Evolutionary conservation across 2,329 filamentous ascomycete species (phyloP).

Genomic region (Raffaelea albimanens): DNA sequence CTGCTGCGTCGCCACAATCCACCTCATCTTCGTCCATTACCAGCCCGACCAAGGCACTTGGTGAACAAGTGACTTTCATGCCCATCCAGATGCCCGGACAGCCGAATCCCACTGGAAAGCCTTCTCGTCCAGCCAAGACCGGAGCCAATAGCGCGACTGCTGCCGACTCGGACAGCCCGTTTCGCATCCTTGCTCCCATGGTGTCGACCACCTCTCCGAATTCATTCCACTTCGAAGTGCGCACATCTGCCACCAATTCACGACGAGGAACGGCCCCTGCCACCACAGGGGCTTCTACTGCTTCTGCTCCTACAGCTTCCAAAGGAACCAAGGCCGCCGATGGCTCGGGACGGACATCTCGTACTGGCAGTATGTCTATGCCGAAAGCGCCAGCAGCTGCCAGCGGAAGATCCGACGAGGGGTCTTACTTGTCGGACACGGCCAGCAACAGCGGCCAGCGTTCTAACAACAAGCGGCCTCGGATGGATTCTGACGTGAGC

Average conservation of each 20-base stretch:
- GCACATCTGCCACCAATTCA: not conserved
- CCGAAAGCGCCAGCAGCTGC: too few species aligned
- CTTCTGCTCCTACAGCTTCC: not conserved
- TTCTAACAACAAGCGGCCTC: conserved; percentile 5
- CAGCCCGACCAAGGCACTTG: not conserved
- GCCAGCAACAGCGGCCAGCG: not conserved
- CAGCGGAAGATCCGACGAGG: not conserved
- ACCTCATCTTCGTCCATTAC: conserved; percentile 1
- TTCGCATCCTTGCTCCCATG: not conserved
- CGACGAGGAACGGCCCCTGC: not conserved
- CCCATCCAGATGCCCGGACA: conserved; percentile 3
- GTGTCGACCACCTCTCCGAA: not conserved
- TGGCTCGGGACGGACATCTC: too few species aligned
- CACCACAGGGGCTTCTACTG: not conserved
- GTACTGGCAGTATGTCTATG: too few species aligned
- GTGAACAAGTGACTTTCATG: conserved; percentile 1
- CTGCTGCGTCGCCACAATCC: conserved; percentile 2
- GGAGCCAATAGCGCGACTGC: not conserved
- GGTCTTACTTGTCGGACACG: not conserved
- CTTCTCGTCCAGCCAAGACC: not conserved
- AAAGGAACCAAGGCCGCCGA: not conserved
- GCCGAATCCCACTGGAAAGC: too few species aligned
- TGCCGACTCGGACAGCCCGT: not conserved
- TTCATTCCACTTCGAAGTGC: not conserved
- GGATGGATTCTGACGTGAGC: conserved; percentile 11